phyloP scores from a whole-genome alignment of 1,139 yeast genomes.

The Entelexis sorbosivorans region DNA sequence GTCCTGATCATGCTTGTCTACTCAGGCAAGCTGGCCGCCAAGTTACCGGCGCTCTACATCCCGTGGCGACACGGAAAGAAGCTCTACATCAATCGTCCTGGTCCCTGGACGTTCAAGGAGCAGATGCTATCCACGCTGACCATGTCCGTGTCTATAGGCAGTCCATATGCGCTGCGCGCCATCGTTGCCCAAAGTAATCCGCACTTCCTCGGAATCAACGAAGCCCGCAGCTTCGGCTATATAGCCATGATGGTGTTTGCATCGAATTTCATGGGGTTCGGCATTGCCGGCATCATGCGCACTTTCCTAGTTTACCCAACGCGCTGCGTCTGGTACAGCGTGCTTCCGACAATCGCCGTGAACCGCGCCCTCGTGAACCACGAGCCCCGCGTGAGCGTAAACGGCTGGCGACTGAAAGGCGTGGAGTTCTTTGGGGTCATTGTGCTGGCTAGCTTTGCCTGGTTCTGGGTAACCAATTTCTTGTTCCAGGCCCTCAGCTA shows the following conservation, averaged over 20 bases:
- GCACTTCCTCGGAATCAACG: conserved; percentile 34
- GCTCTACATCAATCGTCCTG: conserved; percentile 42
- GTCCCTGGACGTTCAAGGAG: conserved; percentile 55
- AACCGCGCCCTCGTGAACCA: conserved; percentile 41
- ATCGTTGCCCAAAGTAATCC: conserved; percentile 34
- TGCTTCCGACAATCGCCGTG: conserved; percentile 42
- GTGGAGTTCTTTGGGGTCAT: conserved; percentile 38
- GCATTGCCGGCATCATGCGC: conserved; percentile 52
- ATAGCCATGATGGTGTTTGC: conserved; percentile 40
- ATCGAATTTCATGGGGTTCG: conserved; percentile 51
- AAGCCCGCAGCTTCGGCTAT: conserved; percentile 40
- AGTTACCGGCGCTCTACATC: conserved; percentile 41
- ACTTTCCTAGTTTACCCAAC: conserved; percentile 48
- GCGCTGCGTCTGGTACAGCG: conserved; percentile 22
- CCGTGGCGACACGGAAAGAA: conserved; percentile 34
- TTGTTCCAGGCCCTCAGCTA: conserved; percentile 41
- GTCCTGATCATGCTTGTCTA: conserved; percentile 48
- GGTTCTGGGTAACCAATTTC: conserved; percentile 49
- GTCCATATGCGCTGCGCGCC: conserved; percentile 24
- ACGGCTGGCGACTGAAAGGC: conserved; percentile 45
- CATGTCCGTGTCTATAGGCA: conserved; percentile 29
- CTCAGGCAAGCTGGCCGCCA: conserved; percentile 35
- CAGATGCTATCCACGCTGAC: conserved; percentile 50
- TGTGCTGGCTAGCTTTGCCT: conserved; percentile 36
- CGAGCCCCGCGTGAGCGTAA: conserved; percentile 36